Percentiles rank a stretch among this genome's conserved stretches.
phyloP scores from a whole-genome alignment of 352 stramenopile species.

The Thraustochytrium sp. region DNA sequence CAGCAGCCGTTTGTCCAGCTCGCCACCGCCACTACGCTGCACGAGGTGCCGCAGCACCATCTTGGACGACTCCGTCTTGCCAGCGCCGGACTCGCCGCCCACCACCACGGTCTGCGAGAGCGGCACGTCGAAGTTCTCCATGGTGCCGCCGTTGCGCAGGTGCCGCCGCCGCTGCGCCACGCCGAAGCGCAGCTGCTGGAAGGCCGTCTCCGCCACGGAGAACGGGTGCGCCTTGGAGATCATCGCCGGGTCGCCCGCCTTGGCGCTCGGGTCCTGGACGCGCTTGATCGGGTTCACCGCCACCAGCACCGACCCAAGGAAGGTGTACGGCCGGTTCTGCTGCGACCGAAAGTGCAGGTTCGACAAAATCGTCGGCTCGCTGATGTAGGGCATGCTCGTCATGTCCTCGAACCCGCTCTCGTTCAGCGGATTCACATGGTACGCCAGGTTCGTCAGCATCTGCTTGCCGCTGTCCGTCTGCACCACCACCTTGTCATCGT shows the following conservation, averaged over 20 bases:
- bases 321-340: conserved; percentile 55
- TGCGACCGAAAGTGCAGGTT: conserved; percentile 62
- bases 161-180: background rate
- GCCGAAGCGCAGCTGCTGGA: conserved; percentile 48
- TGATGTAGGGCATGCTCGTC: conserved; percentile 45
- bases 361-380: conserved; percentile 62
- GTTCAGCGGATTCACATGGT: background rate
- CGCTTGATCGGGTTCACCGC: conserved; percentile 54
- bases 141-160: background rate
- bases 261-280: conserved; percentile 46
- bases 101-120: conserved; percentile 42
- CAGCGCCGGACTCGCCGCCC: conserved; percentile 44
- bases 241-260: conserved; percentile 2
- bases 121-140: background rate
- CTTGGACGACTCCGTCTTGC: conserved; percentile 45
- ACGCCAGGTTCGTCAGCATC: conserved; percentile 29
- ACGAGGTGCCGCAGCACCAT: conserved; percentile 40
- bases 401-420: conserved; percentile 42
- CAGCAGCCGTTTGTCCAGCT: conserved; percentile 55
- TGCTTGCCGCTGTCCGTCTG: conserved; percentile 4
- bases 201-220: conserved; percentile 57
- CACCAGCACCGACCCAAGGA: conserved; percentile 48
- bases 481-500: conserved; percentile 24
- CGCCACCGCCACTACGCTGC: background rate
- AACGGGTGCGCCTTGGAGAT: conserved; percentile 60